Evolutionary conservation across 164 flowering plant genomes (phyloP), one percentile per base, ranked within the genome.

Genomic region (Buxus sempervirens): DNA sequence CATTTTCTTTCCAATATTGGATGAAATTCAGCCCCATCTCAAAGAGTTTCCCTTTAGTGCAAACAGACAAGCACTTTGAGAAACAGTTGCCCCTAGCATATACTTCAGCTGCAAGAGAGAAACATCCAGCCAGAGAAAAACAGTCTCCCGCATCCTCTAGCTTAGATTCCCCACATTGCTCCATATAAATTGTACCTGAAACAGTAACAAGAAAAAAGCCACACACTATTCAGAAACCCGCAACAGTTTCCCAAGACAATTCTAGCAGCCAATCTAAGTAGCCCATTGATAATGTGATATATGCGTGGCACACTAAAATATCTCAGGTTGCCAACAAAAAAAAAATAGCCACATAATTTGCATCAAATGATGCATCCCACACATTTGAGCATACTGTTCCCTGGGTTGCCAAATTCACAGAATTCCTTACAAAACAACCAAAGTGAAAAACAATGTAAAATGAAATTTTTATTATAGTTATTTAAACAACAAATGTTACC

Each of bases 71-170:
- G 70, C 90, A 86, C 55, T 82, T 75, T 0, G 83, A 72, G 60
- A 78, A 74, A 38, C 49, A 68, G 22, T 75, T 74, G 16, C 76
- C 83, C 62, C 58, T 78, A 5, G 85, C 83, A 75, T 80, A 86
- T 5, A 79, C 85, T n/a, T 84, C 85, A 41, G 90, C 88, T 12
- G 88, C 84, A 63, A 28, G 68, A 49, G 75, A 60, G 75, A 77
- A 82, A 54, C 79, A 68, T 64, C 67, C 67, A 5, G 82, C 88
- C 20, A 71, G 60, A 60, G 61, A 45, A 73, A 82, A 86, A 67
- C 90, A 86, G 48, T 84, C 82, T 41, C 82, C 90, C 26, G 88
- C 88, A 65, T 76, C 81, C 61, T 79, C 77, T 9, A 83, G 73
- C 66, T 73, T n/a, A n/a, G n/a, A n/a, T n/a, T 65, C 81, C 22